Evolutionary conservation across 73 alveolate species (phyloP).

Genomic region (Stentor roeselii): DNA sequence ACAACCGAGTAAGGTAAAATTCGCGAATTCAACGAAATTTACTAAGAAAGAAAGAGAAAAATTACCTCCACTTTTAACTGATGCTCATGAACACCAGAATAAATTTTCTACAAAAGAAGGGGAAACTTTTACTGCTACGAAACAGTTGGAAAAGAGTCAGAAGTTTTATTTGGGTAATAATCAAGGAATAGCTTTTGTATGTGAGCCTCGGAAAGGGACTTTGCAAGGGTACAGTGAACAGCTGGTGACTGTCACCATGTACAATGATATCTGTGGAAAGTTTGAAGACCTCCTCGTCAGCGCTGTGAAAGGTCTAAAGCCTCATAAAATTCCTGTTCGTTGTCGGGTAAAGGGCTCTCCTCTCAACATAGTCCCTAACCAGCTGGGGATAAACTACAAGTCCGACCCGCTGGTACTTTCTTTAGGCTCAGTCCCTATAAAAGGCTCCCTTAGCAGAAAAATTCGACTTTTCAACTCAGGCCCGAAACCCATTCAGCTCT

Average conservation of each 20-base stretch:
- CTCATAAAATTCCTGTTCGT: conserved; percentile 53
- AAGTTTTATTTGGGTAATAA: conserved; percentile 61
- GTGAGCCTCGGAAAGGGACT: conserved; percentile 56
- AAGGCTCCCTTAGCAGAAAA: conserved; percentile 42
- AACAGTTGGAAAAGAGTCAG: conserved; percentile 57
- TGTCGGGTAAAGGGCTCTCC: conserved; percentile 63
- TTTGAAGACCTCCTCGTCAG: conserved; percentile 56
- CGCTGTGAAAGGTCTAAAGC: conserved; percentile 50
- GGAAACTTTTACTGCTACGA: conserved; percentile 66
- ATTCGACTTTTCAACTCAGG: conserved; percentile 65
- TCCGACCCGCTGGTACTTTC: conserved; percentile 64
- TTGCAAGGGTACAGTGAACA: conserved; percentile 58
- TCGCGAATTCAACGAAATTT: conserved; percentile 3
- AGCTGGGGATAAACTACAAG: conserved; percentile 62
- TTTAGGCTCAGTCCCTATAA: conserved; percentile 50
- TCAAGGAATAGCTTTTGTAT: conserved; percentile 67
- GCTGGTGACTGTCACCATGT: conserved; percentile 57
- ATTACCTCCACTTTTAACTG: conserved; percentile 25
- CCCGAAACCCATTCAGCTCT: conserved; percentile 43
- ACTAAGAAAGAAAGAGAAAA: neutral
- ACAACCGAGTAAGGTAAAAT: neutral
- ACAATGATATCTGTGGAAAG: conserved; percentile 68
- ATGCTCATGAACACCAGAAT: conserved; percentile 26
- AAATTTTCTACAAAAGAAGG: conserved; percentile 64
- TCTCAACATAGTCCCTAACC: conserved; percentile 46